These are phyloP conservation scores for Lepidium didymum DNA, from an alignment of 345 rosid genomes.

Conservation along the genomic window DNA sequence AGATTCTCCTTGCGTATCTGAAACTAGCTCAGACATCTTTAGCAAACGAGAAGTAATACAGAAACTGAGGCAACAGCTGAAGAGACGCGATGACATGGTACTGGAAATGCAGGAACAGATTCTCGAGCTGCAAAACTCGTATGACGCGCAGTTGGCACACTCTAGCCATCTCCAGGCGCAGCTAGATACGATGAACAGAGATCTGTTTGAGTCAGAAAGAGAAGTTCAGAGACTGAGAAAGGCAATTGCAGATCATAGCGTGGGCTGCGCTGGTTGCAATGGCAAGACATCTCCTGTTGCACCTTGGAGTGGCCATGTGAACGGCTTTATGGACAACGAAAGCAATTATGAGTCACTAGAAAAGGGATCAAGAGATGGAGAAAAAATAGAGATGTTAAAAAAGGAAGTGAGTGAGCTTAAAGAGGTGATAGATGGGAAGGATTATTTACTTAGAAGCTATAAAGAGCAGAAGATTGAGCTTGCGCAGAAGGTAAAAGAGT, in stretches of 20 bases:
- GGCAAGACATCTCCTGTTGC: conserved; percentile 32
- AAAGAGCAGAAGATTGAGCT: conserved; percentile 91
- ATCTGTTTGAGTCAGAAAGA: conserved; percentile 71
- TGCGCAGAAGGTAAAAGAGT: conserved; percentile 65
- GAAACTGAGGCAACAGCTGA: conserved; percentile 89
- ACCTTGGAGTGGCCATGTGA: conserved; percentile 57
- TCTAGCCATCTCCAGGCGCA: conserved; percentile 71
- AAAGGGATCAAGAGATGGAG: conserved; percentile 46
- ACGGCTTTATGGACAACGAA: conserved; percentile 48
- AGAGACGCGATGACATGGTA: conserved; percentile 93
- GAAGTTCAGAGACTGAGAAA: conserved; percentile 87
- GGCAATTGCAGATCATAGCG: conserved; percentile 86
- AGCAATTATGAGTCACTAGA: conserved; percentile 32
- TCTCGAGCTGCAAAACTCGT: conserved; percentile 65
- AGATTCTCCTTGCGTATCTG: conserved; percentile 93
- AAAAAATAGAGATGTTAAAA: conserved; percentile 66
- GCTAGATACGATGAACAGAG: conserved; percentile 65
- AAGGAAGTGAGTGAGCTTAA: conserved; percentile 79
- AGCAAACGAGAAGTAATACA: conserved; percentile 91
- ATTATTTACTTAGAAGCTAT: conserved; percentile 69
- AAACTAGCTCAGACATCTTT: conserved; percentile 89
- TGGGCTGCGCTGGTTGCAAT: conserved; percentile 34
- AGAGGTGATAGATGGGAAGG: conserved; percentile 92
- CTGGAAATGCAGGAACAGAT: conserved; percentile 97
- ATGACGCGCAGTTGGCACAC: conserved; percentile 50